Conservation (phyloP, 805 yeast species). For the Kuraishia hungarica region DNA sequence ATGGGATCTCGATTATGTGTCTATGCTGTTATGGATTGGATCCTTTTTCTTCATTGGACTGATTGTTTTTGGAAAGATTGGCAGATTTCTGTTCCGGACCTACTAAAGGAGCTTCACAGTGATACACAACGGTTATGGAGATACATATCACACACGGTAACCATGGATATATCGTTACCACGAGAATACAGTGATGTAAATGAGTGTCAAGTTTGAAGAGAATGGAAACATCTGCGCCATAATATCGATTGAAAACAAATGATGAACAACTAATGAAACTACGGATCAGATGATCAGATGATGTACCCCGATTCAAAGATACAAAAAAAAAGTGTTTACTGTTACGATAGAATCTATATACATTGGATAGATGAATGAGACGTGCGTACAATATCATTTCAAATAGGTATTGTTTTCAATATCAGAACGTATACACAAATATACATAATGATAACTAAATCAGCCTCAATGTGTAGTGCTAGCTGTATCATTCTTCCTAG, state of each 20-base stretch:
- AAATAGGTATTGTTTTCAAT: background rate
- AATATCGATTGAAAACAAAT: too few relatives aligned
- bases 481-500: too few relatives aligned
- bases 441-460: background rate
- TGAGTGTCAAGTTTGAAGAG: too few relatives aligned
- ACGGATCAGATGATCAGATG: too few relatives aligned
- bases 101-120: background rate
- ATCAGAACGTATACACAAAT: too few relatives aligned
- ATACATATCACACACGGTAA: too few relatives aligned
- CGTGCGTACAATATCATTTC: background rate
- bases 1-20: constrained; percentile 16
- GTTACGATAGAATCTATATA: background rate
- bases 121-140: too few relatives aligned
- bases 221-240: too few relatives aligned
- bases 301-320: background rate
- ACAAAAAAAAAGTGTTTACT: background rate
- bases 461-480: too few relatives aligned
- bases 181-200: too few relatives aligned
- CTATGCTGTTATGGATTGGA: constrained; percentile 45
- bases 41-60: constrained; percentile 61
- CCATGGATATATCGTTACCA: too few relatives aligned
- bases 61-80: constrained; percentile 61
- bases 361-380: background rate
- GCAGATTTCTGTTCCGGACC: constrained; percentile 37
- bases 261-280: too few relatives aligned